Base-by-base conservation (phyloP, 2,329 filamentous ascomycete genomes). In the Alternaria consortialis region DNA sequence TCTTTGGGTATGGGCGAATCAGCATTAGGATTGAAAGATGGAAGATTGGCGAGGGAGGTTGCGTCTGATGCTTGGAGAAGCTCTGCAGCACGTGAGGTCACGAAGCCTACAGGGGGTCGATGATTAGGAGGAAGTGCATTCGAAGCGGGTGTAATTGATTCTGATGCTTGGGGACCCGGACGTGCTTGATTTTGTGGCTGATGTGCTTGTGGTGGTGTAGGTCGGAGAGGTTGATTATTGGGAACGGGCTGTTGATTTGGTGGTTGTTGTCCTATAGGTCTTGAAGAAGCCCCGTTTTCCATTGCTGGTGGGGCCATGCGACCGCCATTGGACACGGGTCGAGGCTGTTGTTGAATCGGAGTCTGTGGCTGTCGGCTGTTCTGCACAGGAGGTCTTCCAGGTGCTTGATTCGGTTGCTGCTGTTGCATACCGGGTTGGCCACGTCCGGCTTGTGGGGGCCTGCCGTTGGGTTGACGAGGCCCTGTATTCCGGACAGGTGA, bases 1-100 rank as follows among this genome's bases (percentile, higher is more conserved):
- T 63, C 92, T 88, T 73, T 97, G 93, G 0, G 93, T 15, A 77
- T 95, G 0, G 94, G 93, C 63, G 80, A 83, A 51, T 84, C 82
- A 12, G 74, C 80, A 54, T 84, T 79, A 5, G 82, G 82, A 46
- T 85, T 83, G 74, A 84, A 85, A 1, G 79, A 79, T 0, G 78
- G 75, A 13, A 79, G 69, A 56, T 75, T 67, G 7, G 63, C 65
- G 9, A 78, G 63, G 3, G 72, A 53, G 54, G n/a, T 76, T 69
- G 6, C 71, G 13, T 76, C 74, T 27, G 70, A 62, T 43, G 77
- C 71, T 54, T 80, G 79, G 12, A 83, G 56, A 9, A 79, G 68
- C 50, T 80, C 79, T 17, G 81, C 81, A 40, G 76, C 80, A 36
- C 82, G 79, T 8, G 80, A 81, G 13, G 81, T 81, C 11, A 84